Percentiles rank a stretch among this genome's conserved stretches.
These are phyloP conservation scores for Eleusine indica DNA, from an alignment of 176 grass and related monocot species.

Conservation along the genomic window DNA sequence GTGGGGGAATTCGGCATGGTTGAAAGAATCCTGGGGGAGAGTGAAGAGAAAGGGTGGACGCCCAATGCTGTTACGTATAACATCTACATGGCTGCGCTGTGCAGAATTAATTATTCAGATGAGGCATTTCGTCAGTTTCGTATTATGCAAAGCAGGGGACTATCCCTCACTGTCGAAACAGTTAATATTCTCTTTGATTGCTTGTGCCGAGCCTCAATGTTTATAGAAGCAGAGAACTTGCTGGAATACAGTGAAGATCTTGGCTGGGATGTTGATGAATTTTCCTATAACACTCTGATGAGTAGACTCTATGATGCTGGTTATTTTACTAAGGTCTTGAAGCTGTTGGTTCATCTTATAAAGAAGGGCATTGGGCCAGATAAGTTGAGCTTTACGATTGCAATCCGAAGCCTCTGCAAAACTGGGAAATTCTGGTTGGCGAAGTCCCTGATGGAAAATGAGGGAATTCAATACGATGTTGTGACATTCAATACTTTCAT, in stretches of 20 bases:
- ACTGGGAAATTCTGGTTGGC: conserved; percentile 59
- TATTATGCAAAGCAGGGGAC: conserved; percentile 50
- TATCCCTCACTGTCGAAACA: conserved; percentile 48
- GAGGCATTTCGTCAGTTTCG: conserved; percentile 60
- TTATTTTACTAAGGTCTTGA: conserved; percentile 58
- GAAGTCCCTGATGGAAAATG: conserved; percentile 48
- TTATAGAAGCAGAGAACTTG: conserved; percentile 60
- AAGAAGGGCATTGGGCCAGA: conserved; percentile 79
- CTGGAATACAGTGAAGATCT: conserved; percentile 58
- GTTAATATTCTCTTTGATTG: conserved; percentile 72
- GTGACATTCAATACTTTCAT: conserved; percentile 82
- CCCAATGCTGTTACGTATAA: conserved; percentile 74
- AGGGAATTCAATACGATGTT: conserved; percentile 48
- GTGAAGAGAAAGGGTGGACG: conserved; percentile 53
- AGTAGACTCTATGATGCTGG: conserved; percentile 59
- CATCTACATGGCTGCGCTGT: conserved; percentile 76
- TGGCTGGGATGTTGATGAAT: conserved; percentile 58
- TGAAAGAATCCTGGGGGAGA: conserved; percentile 55
- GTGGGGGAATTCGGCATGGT: conserved; percentile 54
- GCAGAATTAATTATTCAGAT: conserved; percentile 49
- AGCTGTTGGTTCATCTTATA: conserved; percentile 60
- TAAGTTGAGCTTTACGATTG: conserved; percentile 78
- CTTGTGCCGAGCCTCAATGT: conserved; percentile 50
- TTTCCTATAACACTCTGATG: conserved; percentile 81
- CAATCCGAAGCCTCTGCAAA: conserved; percentile 59